Evolutionary conservation across 2,329 filamentous ascomycete genomes (phyloP).

Genomic region (Epicoccum nigrum): DNA sequence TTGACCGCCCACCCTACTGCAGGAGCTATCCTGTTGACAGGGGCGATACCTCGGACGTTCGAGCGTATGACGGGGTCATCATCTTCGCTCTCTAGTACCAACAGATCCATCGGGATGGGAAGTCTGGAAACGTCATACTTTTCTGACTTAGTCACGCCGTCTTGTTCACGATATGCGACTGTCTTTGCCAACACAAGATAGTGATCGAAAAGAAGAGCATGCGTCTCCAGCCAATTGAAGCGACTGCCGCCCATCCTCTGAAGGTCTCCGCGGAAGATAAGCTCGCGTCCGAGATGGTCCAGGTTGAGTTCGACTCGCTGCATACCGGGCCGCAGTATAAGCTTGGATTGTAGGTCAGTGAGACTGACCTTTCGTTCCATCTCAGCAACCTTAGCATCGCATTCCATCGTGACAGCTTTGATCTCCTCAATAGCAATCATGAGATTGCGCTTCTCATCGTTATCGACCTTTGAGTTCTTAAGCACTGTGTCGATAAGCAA

Average conservation of each 20-base stretch:
- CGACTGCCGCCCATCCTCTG: slow-evolving; percentile 87
- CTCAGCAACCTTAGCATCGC: slow-evolving; percentile 89
- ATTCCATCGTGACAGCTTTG: slow-evolving; percentile 85
- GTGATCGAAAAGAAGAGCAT: slow-evolving; percentile 93
- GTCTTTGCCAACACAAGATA: slow-evolving; percentile 91
- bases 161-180: slow-evolving; percentile 70
- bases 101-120: slow-evolving; percentile 94
- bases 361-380: slow-evolving; percentile 90
- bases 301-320: slow-evolving; percentile 84
- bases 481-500: slow-evolving; percentile 82
- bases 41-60: slow-evolving; percentile 70
- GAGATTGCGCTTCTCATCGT: slow-evolving; percentile 87
- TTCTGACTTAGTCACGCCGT: slow-evolving; percentile 75
- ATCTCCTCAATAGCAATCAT: slow-evolving; percentile 88
- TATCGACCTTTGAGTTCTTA: slow-evolving; percentile 81
- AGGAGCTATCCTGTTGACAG: slow-evolving; percentile 54
- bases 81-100: slow-evolving; percentile 89
- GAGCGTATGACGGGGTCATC: slow-evolving; percentile 89
- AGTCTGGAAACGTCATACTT: slow-evolving; percentile 92
- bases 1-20: slow-evolving; percentile 57
- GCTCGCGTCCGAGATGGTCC: slow-evolving; percentile 88
- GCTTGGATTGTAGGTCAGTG: slow-evolving; percentile 80
- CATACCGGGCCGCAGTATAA: slow-evolving; percentile 86
- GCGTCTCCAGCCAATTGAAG: slow-evolving; percentile 92
- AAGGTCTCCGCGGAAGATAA: slow-evolving; percentile 87